Evolutionary conservation across 1,284 basidiomycete genomes (phyloP), one percentile per base, ranked within the genome.

Genomic region (Tetrapyrgos nigripes): DNA sequence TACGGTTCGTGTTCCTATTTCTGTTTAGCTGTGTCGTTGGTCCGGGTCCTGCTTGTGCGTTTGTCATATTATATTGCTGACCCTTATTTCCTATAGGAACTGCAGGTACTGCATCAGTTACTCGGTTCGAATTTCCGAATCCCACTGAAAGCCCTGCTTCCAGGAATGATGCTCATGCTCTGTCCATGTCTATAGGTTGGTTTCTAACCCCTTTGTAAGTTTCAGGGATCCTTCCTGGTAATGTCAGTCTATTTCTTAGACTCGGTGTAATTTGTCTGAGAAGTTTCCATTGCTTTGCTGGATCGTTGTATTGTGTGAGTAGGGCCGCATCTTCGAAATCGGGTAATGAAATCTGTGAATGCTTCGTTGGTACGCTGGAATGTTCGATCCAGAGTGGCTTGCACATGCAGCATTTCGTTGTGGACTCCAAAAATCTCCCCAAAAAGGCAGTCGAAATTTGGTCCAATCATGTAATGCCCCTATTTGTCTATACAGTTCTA

Each of bases 331-430:
- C 53, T n/a, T 55, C 44, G n/a, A 55, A 33, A 55, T 14, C 46
- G n/a, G 19, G 49, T 31, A 14, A 55, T 17, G 17, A 52, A 52
- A 21, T 52, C 50, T 8, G 31, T 33, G 35, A 52, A 52, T 5
- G 50, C 19, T 26, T 52, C 45, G 26, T 23, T 37, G 31, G 14
- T 8, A 8, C 31, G 17, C 31, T 55, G 53, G 1, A 31, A 13
- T 3, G 24, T n/a, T 13, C 47, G 9, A 27, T 55, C 54, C 3
- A 55, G 31, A 3, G 24, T 26, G 11, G 54, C 21, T 40, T 55
- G 54, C 3, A 46, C 27, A 21, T 55, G 29, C 23, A 55, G n/a
- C 2, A 21, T 28, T 55, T 55, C 54, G 27, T 55, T 45, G 33
- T 48, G 46, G 1, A 55, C 11, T 2, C 54, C 54, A 33, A 48